Evolutionary conservation across 192 early-diverging fungal genomes (phyloP).

Genomic region (Backusella tarrabulga): DNA sequence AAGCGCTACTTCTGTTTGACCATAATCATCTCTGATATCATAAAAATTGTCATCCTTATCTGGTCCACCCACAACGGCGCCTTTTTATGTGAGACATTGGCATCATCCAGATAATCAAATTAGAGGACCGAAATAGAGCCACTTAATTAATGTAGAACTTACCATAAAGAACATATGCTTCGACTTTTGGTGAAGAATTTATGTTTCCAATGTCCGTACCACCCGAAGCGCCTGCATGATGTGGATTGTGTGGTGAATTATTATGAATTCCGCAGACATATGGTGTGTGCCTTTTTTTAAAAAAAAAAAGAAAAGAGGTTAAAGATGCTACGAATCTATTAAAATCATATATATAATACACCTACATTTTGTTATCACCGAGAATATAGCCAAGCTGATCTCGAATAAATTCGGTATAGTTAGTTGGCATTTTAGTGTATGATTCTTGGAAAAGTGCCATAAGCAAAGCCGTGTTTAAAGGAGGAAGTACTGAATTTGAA

Average conservation of each 20-base stretch:
- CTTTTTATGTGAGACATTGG: conserved; percentile 16
- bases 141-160: not conserved
- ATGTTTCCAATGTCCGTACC: conserved; percentile 43
- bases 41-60: conserved; percentile 48
- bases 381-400: not conserved
- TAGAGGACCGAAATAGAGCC: not conserved
- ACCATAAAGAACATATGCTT: conserved; percentile 42
- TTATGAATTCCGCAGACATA: conserved; percentile 57
- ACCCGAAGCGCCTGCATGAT: conserved; percentile 56
- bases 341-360: not conserved
- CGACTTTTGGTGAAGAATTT: conserved; percentile 26
- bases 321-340: not conserved
- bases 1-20: conserved; percentile 51
- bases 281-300: conserved; percentile 40
- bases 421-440: not conserved
- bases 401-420: not conserved
- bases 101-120: conserved; percentile 2
- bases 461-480: conserved; percentile 27
- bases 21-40: conserved; percentile 49
- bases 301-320: not conserved
- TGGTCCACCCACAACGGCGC: conserved; percentile 60
- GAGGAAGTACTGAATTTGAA: conserved; percentile 15
- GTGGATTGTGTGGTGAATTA: conserved; percentile 56
- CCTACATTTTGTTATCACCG: not conserved
- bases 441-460: conserved; percentile 10